phyloP scores from a whole-genome alignment of 108 stramenopile species.

The Halocafeteria seosinensis region DNA sequence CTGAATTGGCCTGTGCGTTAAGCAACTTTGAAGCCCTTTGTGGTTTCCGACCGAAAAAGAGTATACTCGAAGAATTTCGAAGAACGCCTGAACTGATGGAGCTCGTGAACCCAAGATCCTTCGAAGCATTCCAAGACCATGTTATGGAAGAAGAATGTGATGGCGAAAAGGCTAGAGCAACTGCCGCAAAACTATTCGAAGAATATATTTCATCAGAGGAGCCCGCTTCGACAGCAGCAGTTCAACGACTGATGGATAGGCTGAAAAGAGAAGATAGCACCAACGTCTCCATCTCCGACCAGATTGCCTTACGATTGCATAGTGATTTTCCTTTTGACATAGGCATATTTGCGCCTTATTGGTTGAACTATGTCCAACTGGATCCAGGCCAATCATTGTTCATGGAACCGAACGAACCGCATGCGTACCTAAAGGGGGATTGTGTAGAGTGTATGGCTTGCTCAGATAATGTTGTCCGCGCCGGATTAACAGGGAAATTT shows the following conservation, averaged over 20 bases:
- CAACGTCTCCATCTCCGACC: not conserved
- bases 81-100: conserved; percentile 12
- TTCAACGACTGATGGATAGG: conserved; percentile 42
- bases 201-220: conserved; percentile 34
- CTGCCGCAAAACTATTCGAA: conserved; percentile 15
- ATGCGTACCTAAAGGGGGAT: conserved; percentile 82
- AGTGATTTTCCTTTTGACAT: conserved; percentile 70
- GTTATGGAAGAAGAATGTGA: not conserved
- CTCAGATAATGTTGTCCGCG: conserved; percentile 92
- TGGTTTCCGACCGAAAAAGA: conserved; percentile 70
- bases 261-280: conserved; percentile 28
- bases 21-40: conserved; percentile 86
- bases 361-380: conserved; percentile 58
- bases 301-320: conserved; percentile 35
- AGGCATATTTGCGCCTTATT: conserved; percentile 66
- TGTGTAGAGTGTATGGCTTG: conserved; percentile 96
- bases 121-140: not conserved
- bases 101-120: not conserved
- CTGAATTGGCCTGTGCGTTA: conserved; percentile 93
- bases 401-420: conserved; percentile 65
- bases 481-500: conserved; percentile 90
- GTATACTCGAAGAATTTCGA: conserved; percentile 35
- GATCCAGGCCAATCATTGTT: conserved; percentile 66
- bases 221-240: conserved; percentile 26
- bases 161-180: not conserved